phyloP scores from a whole-genome alignment of 2,329 filamentous ascomycete genomes.

The Beauveria medogensis region DNA sequence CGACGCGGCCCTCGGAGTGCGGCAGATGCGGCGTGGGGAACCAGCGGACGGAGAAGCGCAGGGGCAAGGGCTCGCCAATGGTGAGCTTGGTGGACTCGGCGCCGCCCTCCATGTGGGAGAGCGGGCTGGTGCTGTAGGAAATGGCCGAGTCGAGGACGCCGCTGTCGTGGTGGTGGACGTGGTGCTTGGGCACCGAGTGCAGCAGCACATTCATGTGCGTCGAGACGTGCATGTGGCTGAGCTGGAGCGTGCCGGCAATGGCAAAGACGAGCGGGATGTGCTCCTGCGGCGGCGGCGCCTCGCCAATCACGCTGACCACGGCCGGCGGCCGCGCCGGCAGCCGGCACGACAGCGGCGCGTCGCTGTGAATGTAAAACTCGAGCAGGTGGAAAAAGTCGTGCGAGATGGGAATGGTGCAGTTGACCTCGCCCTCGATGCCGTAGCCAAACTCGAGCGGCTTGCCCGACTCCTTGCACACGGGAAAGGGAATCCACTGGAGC shows the following conservation, averaged over 20 bases:
- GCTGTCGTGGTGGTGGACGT: conserved; percentile 54
- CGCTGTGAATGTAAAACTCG: conserved; percentile 97
- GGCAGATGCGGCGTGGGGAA: conserved; percentile 68
- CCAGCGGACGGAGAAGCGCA: conserved; percentile 79
- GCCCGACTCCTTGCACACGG: conserved; percentile 79
- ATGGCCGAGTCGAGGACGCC: conserved; percentile 82
- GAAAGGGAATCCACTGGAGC: conserved; percentile 88
- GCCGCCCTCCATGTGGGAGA: conserved; percentile 49
- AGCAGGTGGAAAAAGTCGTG: conserved; percentile 76
- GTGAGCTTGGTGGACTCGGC: conserved; percentile 58
- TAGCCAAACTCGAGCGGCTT: conserved; percentile 79
- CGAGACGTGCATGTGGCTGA: conserved; percentile 82
- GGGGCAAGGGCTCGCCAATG: conserved; percentile 76
- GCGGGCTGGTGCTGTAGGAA: conserved; percentile 74
- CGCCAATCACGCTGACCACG: conserved; percentile 47
- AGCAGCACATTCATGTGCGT: conserved; percentile 85
- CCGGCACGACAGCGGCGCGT: conserved; percentile 86
- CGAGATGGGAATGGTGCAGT: conserved; percentile 74
- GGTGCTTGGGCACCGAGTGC: conserved; percentile 58
- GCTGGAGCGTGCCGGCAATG: conserved; percentile 79
- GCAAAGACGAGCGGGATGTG: conserved; percentile 85
- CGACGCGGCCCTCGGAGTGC: conserved; percentile 54
- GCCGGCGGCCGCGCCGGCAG: conserved; percentile 67
- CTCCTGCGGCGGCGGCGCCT: conserved; percentile 41
- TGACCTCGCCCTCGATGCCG: conserved; percentile 71